Conservation (phyloP, 306 rosid species). For the Boehmeria nivea region DNA sequence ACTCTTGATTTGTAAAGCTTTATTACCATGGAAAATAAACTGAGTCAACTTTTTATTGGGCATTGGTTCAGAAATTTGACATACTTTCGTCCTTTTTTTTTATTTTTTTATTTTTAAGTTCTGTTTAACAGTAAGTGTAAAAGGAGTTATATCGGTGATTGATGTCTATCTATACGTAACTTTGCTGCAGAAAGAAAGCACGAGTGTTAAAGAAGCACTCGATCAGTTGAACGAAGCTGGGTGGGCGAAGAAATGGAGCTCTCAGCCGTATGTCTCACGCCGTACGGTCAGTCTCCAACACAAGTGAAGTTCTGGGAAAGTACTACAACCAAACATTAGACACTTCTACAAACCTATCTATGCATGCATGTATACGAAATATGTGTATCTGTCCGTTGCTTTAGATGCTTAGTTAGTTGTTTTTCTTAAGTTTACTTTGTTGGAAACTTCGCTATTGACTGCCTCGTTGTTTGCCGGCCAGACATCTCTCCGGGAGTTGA, state of each 20-base stretch:
- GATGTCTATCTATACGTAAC: not conserved
- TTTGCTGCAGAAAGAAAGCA: conserved; percentile 71
- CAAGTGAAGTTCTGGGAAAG: conserved; percentile 40
- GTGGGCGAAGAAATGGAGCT: conserved; percentile 96
- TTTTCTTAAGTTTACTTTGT: no score
- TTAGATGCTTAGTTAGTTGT: conserved; percentile 4
- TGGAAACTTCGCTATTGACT: conserved; percentile 18
- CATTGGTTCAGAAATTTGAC: not conserved
- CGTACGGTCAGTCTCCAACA: conserved; percentile 87
- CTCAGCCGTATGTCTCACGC: conserved; percentile 89
- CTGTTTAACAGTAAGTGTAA: not conserved
- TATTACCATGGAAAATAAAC: no score
- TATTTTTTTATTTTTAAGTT: no score
- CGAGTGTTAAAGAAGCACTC: conserved; percentile 71
- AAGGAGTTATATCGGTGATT: not conserved
- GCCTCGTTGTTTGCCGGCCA: conserved; percentile 34
- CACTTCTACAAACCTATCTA: conserved; percentile 30
- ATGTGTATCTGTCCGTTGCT: no score
- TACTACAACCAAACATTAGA: conserved; percentile 34
- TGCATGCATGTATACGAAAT: conserved; percentile 35
- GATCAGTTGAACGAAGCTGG: conserved; percentile 70
- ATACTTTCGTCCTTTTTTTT: not conserved
- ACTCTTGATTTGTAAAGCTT: no score
- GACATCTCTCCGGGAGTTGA: conserved; percentile 82
- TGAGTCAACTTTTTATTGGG: no score